Base-by-base conservation (phyloP, 2,329 filamentous ascomycete species). In the Boeremia exigua region DNA sequence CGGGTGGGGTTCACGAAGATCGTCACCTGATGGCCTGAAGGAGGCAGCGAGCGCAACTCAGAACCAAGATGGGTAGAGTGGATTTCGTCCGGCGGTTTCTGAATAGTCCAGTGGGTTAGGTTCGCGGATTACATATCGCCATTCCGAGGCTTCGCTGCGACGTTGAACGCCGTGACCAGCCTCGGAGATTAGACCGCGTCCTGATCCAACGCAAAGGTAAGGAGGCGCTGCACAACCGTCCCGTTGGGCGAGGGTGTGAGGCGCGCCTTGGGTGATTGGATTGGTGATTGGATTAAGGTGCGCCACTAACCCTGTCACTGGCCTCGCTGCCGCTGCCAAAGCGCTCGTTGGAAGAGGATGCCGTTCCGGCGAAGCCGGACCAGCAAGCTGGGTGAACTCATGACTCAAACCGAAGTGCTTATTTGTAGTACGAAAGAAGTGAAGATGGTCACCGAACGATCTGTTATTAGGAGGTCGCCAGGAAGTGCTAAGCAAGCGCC, bases 141-240 rank as follows among this genome's bases (percentile, higher is more conserved):
- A 15, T 30, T n/a, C 50, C 25, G 15, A 28, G 17, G 11, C 14
- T 32, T 19, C 10, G 27, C 7, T 30, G n/a, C 25, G 33, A 23
- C 25, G 25, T 12, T 14, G 19, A n/a, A 29, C 47, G 29, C 36
- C 10, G 42, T 29, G 47, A 27, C 39, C 15, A 29, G 30, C 29
- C 32, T 50, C 53, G 53, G 53, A 50, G 38, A 50, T 56, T 50
- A 33, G 25, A 28, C 30, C 34, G 14, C 36, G 25, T 38, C 17
- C 29, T 30, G 53, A 56, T 50, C 53, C 53, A 56, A 43, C 14
- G 47, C 42, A 56, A 30, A 49, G 53, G 53, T 50, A 42, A 38
- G 23, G 53, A 50, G 53, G 42, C 42, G 47, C 47, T 50, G 47
- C 36, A 43, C 30, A 28, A 37, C 52, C 52, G 34, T 50, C 27